phyloP scores from a whole-genome alignment of 352 stramenopile genomes.

The Phytopythium helicoides region DNA sequence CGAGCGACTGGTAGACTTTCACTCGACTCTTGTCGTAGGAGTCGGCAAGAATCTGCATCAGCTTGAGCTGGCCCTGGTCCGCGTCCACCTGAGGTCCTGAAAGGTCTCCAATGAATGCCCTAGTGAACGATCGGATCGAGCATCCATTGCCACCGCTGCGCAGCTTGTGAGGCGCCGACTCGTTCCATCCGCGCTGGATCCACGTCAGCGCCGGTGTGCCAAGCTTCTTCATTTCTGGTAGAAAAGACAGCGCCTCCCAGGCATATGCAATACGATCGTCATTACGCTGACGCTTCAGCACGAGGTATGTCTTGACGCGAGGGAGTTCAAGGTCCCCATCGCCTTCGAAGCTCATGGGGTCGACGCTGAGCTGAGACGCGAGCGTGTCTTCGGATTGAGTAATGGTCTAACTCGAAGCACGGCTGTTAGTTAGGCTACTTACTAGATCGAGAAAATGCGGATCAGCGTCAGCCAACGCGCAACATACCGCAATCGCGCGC shows the following conservation, averaged over 20 bases:
- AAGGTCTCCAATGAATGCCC: background rate
- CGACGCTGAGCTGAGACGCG: no score
- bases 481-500: no score
- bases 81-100: background rate
- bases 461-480: no score
- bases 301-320: no score
- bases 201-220: background rate
- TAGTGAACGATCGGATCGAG: background rate
- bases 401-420: no score
- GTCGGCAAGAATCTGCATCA: constrained; percentile 21
- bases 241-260: background rate
- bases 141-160: background rate
- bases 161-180: background rate
- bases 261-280: background rate
- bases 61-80: background rate
- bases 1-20: constrained; percentile 23
- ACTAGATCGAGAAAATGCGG: no score
- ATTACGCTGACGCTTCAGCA: background rate
- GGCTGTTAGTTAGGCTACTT: no score
- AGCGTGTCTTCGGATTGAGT: no score
- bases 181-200: background rate
- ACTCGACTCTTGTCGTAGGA: constrained; percentile 17
- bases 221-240: background rate
- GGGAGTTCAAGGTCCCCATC: no score
- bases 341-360: no score